These are phyloP conservation scores for Silene uniflora DNA, from an alignment of 148 eudicot genomes.

Conservation along the genomic window DNA sequence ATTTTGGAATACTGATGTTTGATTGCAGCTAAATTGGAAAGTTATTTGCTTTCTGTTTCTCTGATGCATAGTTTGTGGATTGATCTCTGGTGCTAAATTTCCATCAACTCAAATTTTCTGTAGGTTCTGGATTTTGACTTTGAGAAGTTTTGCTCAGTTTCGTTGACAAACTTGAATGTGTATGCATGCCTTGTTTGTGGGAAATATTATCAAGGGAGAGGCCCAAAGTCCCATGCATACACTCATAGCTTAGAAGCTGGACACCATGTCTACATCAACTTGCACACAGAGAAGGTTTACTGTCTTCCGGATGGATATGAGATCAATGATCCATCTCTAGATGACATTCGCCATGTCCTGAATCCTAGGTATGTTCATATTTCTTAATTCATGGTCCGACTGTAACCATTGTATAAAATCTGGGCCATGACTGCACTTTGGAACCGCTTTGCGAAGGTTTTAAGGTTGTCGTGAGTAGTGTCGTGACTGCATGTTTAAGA, in stretches of 20 bases:
- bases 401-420: too few relatives aligned
- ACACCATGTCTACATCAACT: slow-evolving; percentile 91
- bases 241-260: slow-evolving; percentile 96
- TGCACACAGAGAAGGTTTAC: slow-evolving; percentile 78
- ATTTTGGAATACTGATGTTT: not conserved
- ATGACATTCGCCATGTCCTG: slow-evolving; percentile 86
- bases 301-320: slow-evolving; percentile 99
- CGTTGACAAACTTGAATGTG: slow-evolving; percentile 83
- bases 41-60: too few relatives aligned
- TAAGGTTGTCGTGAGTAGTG: too few relatives aligned
- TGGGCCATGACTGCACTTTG: too few relatives aligned
- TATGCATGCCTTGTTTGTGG: slow-evolving; percentile 97
- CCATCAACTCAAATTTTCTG: not conserved
- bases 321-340: slow-evolving; percentile 80
- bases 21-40: too few relatives aligned
- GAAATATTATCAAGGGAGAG: slow-evolving; percentile 93
- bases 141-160: slow-evolving; percentile 88
- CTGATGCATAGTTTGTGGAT: too few relatives aligned
- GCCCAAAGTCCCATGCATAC: slow-evolving; percentile 86
- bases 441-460: too few relatives aligned
- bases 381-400: too few relatives aligned
- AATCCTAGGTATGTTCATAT: slow-evolving; percentile 63
- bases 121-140: slow-evolving; percentile 98
- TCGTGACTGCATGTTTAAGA: too few relatives aligned
- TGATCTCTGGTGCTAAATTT: too few relatives aligned